Percentiles rank a stretch among this genome's conserved stretches.
Evolutionary conservation across 331 rosid genomes (phyloP).

Genomic region (Pyracantha coccinea): DNA sequence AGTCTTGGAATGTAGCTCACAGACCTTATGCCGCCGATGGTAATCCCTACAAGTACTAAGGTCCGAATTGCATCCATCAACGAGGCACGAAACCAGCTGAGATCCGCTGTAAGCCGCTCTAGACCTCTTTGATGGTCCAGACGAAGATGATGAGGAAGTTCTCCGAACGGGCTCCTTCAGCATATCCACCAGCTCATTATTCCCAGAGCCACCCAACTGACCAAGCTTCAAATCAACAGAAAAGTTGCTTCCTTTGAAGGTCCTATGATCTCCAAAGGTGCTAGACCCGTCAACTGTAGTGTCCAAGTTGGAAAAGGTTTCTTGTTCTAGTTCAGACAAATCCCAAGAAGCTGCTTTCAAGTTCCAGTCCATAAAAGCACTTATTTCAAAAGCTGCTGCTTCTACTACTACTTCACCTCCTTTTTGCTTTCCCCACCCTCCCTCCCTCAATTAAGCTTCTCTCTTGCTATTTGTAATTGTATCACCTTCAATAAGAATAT

Average conservation of each 20-base stretch:
- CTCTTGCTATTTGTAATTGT: neutral
- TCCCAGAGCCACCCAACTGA: conserved; percentile 46
- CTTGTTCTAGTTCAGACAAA: conserved; percentile 58
- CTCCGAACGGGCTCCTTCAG: conserved; percentile 44
- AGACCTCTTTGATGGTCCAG: conserved; percentile 80
- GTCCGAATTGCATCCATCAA: conserved; percentile 83
- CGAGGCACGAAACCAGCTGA: conserved; percentile 68
- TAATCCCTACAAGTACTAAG: conserved; percentile 84
- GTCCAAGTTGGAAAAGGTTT: conserved; percentile 43
- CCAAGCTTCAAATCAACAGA: conserved; percentile 97
- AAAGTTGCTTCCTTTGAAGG: conserved; percentile 43
- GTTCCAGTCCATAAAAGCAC: conserved; percentile 81
- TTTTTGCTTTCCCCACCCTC: neutral
- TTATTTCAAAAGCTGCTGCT: conserved; percentile 2
- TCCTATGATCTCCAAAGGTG: conserved; percentile 38
- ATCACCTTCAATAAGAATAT: conserved; percentile 5
- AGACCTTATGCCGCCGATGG: conserved; percentile 95
- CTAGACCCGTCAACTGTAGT: conserved; percentile 40
- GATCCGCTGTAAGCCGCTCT: conserved; percentile 53
- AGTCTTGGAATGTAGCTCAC: conserved; percentile 89
- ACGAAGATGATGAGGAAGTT: conserved; percentile 33
- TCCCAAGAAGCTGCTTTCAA: conserved; percentile 79
- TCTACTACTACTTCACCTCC: neutral
- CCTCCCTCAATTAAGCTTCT: conserved; percentile 3
- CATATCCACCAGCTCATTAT: conserved; percentile 24